A percentile compares a stretch with the other conserved stretches of the same genome.
These are phyloP conservation scores for Rhodotorula taiwanensis DNA, from an alignment of 768 basidiomycete genomes.

Conservation along the genomic window DNA sequence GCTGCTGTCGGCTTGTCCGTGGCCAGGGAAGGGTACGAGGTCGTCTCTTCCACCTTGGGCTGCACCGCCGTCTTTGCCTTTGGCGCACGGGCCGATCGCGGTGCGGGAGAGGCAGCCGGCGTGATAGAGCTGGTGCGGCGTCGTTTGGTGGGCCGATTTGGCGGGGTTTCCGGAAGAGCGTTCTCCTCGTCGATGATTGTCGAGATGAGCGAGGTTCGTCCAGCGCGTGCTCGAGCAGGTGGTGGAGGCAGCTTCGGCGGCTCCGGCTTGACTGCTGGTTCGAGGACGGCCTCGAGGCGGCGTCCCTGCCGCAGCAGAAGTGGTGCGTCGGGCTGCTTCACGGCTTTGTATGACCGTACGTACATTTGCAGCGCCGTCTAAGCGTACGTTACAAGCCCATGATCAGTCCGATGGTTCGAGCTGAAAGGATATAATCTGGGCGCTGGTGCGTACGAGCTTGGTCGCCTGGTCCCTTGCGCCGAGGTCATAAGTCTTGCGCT, in stretches of 20 bases:
- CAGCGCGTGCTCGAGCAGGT: background rate
- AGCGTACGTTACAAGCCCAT: background rate
- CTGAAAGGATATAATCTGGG: background rate
- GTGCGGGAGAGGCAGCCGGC: background rate
- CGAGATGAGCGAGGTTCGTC: background rate
- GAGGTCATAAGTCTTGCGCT: constrained; percentile 67
- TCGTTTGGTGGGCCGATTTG: constrained; percentile 3
- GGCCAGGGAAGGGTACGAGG: too few species aligned
- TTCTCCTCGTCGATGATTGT: background rate
- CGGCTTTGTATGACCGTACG: constrained; percentile 75
- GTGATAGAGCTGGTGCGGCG: constrained; percentile 5
- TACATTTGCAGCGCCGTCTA: constrained; percentile 88
- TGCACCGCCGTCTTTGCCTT: background rate
- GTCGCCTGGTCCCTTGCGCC: constrained; percentile 72
- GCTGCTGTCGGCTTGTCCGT: too few species aligned
- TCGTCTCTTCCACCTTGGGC: background rate
- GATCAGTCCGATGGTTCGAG: background rate
- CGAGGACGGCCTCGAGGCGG: constrained; percentile 57
- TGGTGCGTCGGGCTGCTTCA: constrained; percentile 56
- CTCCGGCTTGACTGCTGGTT: constrained; percentile 23
- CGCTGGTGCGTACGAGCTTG: constrained; percentile 58
- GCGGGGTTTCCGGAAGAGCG: background rate
- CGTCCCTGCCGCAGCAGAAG: constrained; percentile 87
- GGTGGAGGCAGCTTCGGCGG: constrained; percentile 12
- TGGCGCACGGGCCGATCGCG: background rate